Evolutionary conservation across 129 eudicot species (phyloP), one percentile per base, ranked within the genome.

Genomic region (Arctium minus): DNA sequence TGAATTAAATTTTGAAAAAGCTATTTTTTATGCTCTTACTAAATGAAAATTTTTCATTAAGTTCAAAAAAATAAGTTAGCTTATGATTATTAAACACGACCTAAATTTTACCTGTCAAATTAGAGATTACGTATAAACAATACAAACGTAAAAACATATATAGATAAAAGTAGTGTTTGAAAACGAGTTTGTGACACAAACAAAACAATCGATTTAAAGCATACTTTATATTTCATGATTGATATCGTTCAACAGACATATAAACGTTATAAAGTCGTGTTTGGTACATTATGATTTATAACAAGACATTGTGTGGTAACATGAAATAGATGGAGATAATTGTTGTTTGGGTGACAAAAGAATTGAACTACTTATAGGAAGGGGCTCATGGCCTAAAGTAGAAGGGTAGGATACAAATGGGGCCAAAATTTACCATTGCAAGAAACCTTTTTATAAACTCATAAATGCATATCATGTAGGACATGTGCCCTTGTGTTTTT

Each of bases 401-500:
- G 10, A 73, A 75, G 76, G 80, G 85, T 75, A 75, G 76, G 70
- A 75, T 44, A 68, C 81, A 67, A 32, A 35, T 38, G 53, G 70
- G 85, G 81, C 76, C 81, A 82, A 68, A 74, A 11, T 30, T 68
- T 44, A 69, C 17, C 69, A 82, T 42, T 75, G 80, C 80, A 82
- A 82, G 85, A 75, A 75, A 82, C 70, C 76, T 42, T 75, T 74
- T 75, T 75, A 75, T 44, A 56, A 65, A 75, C 50, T 82, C 85
- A 75, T 82, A 62, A 82, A 75, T 82, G 56, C 42, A 32, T 80
- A 75, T 83, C 77, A 83, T 76, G 81, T 30, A 75, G 70, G 81
- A 27, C 86, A 82, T 76, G 81, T 69, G 79, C 82, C 79, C 79
- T 60, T 56, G 74, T 70, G 38, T 53, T 77, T 77, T 71, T 77